Percentiles rank a stretch among this genome's conserved stretches.
Conservation (phyloP, 768 basidiomycete species). For the Kwoniella dendrophila region DNA sequence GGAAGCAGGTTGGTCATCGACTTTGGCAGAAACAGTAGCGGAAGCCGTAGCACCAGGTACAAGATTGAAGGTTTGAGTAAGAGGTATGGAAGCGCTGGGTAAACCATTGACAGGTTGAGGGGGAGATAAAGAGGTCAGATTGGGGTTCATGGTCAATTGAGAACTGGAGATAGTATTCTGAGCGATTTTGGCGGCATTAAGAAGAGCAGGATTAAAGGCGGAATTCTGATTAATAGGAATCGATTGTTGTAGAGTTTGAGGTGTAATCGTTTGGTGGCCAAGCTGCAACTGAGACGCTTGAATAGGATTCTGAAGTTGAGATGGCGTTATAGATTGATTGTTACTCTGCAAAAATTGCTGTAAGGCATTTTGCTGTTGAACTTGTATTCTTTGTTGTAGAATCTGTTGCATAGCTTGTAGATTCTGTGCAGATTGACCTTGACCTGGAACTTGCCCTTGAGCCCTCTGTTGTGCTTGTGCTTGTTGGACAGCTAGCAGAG, state of each 20-base stretch:
- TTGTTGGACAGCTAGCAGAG: constrained; percentile 4
- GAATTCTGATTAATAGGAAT: constrained; percentile 8
- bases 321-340: background rate
- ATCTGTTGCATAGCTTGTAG: constrained; percentile 5
- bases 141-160: background rate
- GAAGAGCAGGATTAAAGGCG: constrained; percentile 14
- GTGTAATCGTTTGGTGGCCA: background rate
- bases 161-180: constrained; percentile 1
- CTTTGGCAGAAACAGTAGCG: constrained; percentile 5
- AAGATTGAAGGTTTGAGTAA: constrained; percentile 24
- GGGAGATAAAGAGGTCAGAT: background rate
- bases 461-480: constrained; percentile 9
- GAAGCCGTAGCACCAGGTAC: constrained; percentile 8
- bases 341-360: constrained; percentile 20
- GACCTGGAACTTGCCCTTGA: constrained; percentile 3
- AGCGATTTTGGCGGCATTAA: constrained; percentile 5
- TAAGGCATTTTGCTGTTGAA: constrained; percentile 14
- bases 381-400: constrained; percentile 7
- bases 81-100: constrained; percentile 7
- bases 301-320: constrained; percentile 8
- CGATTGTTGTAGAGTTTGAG: background rate
- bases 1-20: background rate
- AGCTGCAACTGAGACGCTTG: constrained; percentile 1
- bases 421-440: constrained; percentile 7
- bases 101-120: constrained; percentile 12